A percentile compares a stretch with the other conserved stretches of the same genome.
Conservation (phyloP, 2,329 filamentous ascomycete genomes). For the Claviceps fusiformis region DNA sequence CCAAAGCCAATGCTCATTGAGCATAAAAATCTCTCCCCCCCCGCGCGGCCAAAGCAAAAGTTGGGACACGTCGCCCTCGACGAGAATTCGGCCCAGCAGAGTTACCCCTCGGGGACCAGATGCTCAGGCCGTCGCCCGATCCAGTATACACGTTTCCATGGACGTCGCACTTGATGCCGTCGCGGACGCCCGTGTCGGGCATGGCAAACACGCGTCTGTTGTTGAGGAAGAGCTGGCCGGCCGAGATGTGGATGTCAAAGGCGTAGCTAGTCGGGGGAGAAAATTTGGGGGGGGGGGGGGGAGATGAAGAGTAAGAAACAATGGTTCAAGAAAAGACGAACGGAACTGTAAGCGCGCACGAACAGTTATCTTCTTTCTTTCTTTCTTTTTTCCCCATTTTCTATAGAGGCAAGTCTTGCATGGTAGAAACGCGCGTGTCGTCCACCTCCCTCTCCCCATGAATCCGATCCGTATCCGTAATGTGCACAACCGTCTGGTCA, state of each 20-base stretch:
- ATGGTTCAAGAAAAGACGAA: too few relatives aligned
- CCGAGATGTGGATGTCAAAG: slow-evolving; percentile 17
- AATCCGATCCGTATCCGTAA: slow-evolving; percentile 28
- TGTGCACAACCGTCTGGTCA: slow-evolving; percentile 28
- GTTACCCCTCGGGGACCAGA: slow-evolving; percentile 33
- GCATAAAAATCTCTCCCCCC: slow-evolving; percentile 30
- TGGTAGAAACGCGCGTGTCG: slow-evolving; percentile 10
- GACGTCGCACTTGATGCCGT: slow-evolving; percentile 32
- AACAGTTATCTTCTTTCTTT: too few relatives aligned
- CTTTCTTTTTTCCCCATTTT: too few relatives aligned
- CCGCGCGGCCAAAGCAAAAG: slow-evolving; percentile 31
- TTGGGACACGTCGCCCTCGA: slow-evolving; percentile 30
- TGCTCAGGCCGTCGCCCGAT: slow-evolving; percentile 33
- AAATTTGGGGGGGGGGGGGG: not conserved
- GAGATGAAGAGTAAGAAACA: not conserved
- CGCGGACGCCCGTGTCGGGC: slow-evolving; percentile 32
- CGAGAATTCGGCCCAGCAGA: slow-evolving; percentile 30
- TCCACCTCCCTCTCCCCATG: slow-evolving; percentile 21
- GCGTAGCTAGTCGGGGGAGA: too few relatives aligned
- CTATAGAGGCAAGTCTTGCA: slow-evolving; percentile 11
- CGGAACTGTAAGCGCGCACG: too few relatives aligned
- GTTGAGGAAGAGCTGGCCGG: slow-evolving; percentile 24
- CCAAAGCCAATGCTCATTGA: slow-evolving; percentile 33
- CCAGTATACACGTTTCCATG: slow-evolving; percentile 35
- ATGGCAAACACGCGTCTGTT: slow-evolving; percentile 38